Evolutionary conservation across 805 yeast genomes (phyloP), one percentile per base, ranked within the genome.

Genomic region (Nakazawaea populi): DNA sequence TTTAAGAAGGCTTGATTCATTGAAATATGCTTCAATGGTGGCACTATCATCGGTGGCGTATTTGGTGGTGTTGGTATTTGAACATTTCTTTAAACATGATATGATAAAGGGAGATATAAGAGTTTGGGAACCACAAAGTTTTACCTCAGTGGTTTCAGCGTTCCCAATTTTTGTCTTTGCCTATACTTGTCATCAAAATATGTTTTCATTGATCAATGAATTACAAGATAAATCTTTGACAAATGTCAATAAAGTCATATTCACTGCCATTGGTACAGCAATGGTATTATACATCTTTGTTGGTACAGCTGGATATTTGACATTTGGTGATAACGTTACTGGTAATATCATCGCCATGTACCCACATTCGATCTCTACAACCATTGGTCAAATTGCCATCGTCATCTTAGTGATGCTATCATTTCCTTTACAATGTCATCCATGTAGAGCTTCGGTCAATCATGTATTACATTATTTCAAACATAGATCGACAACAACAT

Each of bases 111-210:
- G 90, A 0, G 70, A 69, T 0, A 65, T 87, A 47, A 61, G 77
- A 52, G 51, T 73, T 56, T 54, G 80, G 54, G 61, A 65, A 34
- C 89, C 89, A 1, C 59, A 62, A 29, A 65, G 76, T 5, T 62
- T 74, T 12, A 57, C 74, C 0, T 64, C 77, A 4, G 70, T 82
- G n/a, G 73, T 91, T 18, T 75, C 86, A 28, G 82, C 94, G 9
- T 81, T 91, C 63, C 95, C 97, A n/a, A 87, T 91, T 55, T 83
- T 90, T 58, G 92, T 92, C 11, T 91, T 92, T 72, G 96, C 97
- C 0, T 92, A 83, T 67, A 92, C 98, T 0, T 94, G 97, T 60
- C 97, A 92, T 62, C 97, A 92, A 66, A 92, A 92, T 68, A 89
- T 89, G 89, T 89, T 89, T 60, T 82, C 96, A 1, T 79, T 91